Evolutionary conservation across 495 filamentous ascomycete genomes (phyloP).

Genomic region (Xanthoparmelia taractica): DNA sequence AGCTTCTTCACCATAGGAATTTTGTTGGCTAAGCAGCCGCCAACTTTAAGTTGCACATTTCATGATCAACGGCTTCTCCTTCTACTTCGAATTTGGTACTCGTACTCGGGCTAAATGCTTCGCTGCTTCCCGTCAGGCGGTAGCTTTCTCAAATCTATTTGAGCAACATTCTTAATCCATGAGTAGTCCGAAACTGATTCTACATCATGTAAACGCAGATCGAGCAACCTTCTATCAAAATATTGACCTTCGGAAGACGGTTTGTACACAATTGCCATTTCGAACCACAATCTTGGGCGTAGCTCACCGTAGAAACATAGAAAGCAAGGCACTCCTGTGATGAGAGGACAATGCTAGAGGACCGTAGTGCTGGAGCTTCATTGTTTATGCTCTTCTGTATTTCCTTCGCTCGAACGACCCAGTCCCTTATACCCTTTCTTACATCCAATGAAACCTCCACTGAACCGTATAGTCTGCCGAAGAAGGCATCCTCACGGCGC

Average conservation of each 20-base stretch:
- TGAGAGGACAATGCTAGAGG: not conserved
- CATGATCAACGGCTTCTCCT: not conserved
- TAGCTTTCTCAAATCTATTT: not conserved
- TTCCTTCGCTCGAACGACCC: not conserved
- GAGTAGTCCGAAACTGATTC: not conserved
- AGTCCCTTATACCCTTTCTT: not conserved
- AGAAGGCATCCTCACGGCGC: not conserved
- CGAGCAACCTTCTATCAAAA: not conserved
- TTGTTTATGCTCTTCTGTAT: not conserved
- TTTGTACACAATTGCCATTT: not conserved
- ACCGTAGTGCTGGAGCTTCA: not conserved
- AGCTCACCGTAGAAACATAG: not conserved
- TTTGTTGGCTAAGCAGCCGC: too few species aligned
- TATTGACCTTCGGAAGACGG: not conserved
- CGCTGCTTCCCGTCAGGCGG: not conserved
- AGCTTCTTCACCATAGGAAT: too few species aligned
- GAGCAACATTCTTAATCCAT: not conserved
- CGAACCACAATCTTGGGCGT: not conserved
- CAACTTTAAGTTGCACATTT: too few species aligned
- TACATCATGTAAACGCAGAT: not conserved
- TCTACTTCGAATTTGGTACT: not conserved
- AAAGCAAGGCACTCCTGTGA: not conserved
- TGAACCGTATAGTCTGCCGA: not conserved
- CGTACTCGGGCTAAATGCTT: not conserved
- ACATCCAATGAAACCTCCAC: not conserved